Base-by-base conservation (phyloP, 2,329 filamentous ascomycete genomes). In the Trichoderma citrinoviride region DNA sequence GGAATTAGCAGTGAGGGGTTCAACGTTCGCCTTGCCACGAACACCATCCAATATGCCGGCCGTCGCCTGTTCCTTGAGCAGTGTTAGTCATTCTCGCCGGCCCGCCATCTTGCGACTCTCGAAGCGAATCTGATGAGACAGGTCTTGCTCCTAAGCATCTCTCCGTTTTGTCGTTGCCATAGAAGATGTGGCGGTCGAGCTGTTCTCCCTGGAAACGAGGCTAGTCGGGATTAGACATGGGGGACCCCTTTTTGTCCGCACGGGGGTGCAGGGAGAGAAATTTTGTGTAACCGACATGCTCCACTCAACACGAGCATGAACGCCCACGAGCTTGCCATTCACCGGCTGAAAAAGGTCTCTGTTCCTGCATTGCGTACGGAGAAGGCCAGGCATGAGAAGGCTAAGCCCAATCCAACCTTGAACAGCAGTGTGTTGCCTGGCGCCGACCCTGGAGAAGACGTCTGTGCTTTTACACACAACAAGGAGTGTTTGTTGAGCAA, bases 281-380 rank as follows among this genome's bases (percentile, higher is more conserved):
- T 62, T 62, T 62, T 62, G 47, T 27, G 52, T 46, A 62, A 43
- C 33, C 47, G 40, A 46, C 19, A 37, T 23, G 33, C 60, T 62
- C 60, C 60, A 62, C 60, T 62, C 37, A 53, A 62, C 47, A 62
- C 60, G 60, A 54, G 60, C 60, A 62, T 62, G 60, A 62, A 62
- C 49, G 40, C 49, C 60, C 60, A 53, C 60, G 40, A 46, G 40
- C 49, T 37, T 37, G 49, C 54, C 37, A 41, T 50, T 40, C 33
- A 41, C 33, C 25, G 15, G 44, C 46, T 60, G 44, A 29, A 60
- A 60, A 49, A 37, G 33, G 44, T 40, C 56, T 49, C 56, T 46
- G 33, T 33, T 19, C 49, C 19, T 52, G 49, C 33, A 37, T 37
- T 37, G n/a, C 3, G 33, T 50, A n/a, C 21, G 14, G 44, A 60